Evolutionary conservation across 106 monocot genomes (phyloP).

Genomic region (Dendrobium chrysotoxum): DNA sequence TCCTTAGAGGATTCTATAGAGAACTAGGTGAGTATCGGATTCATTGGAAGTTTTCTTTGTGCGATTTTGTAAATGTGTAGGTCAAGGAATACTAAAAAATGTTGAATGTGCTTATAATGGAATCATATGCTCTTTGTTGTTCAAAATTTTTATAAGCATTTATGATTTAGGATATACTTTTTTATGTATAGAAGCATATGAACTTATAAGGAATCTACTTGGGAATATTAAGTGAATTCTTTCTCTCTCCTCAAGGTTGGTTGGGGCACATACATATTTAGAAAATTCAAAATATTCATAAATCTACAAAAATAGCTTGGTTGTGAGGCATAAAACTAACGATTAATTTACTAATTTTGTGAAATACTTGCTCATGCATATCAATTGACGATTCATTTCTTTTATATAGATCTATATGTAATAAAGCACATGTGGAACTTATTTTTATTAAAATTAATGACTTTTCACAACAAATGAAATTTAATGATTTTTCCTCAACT

Average conservation of each 20-base stretch:
- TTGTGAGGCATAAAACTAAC: background rate
- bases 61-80: background rate
- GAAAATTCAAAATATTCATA: background rate
- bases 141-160: background rate
- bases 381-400: too few species aligned
- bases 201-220: background rate
- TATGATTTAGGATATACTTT: background rate
- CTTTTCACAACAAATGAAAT: too few species aligned
- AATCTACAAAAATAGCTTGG: background rate
- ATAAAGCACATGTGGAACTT: too few species aligned
- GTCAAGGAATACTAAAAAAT: background rate
- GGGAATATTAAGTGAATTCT: background rate
- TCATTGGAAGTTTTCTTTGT: background rate
- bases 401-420: too few species aligned
- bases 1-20: conserved; percentile 6
- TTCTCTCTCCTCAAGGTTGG: background rate
- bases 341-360: background rate
- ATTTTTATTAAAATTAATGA: too few species aligned
- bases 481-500: too few species aligned
- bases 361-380: background rate
- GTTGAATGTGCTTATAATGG: background rate
- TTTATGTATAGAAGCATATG: background rate
- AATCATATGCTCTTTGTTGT: background rate
- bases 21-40: background rate
- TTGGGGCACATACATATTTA: background rate